Conservation (phyloP, 306 rosid genomes). For the Lupinus albus region DNA sequence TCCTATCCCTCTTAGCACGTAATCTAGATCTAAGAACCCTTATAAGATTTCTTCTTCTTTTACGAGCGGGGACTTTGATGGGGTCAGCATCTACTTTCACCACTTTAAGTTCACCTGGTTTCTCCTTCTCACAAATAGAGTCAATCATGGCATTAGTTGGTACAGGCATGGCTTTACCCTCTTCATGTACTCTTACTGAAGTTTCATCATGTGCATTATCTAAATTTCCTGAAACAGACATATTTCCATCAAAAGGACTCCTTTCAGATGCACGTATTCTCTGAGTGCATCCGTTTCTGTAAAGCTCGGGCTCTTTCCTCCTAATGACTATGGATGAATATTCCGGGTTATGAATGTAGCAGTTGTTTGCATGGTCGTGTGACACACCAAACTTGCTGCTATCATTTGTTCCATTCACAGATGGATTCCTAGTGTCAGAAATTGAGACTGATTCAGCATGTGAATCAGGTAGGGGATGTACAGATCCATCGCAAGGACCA, state of each 20-base stretch:
- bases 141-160: slow-evolving; percentile 43
- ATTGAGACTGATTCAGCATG: slow-evolving; percentile 43
- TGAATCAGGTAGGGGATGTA: slow-evolving; percentile 37
- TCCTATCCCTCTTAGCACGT: not conserved
- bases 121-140: slow-evolving; percentile 40
- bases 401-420: slow-evolving; percentile 43
- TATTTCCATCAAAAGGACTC: slow-evolving; percentile 54
- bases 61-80: slow-evolving; percentile 39
- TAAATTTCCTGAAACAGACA: slow-evolving; percentile 53
- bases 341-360: slow-evolving; percentile 60
- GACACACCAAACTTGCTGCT: slow-evolving; percentile 42
- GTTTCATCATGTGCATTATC: slow-evolving; percentile 52
- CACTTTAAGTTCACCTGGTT: slow-evolving; percentile 45
- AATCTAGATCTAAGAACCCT: too few relatives aligned
- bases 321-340: slow-evolving; percentile 75
- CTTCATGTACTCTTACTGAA: slow-evolving; percentile 48
- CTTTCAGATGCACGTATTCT: slow-evolving; percentile 84
- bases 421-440: slow-evolving; percentile 33
- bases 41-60: slow-evolving; percentile 26
- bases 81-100: slow-evolving; percentile 40
- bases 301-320: slow-evolving; percentile 69
- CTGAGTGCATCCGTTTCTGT: slow-evolving; percentile 79
- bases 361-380: slow-evolving; percentile 47
- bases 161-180: slow-evolving; percentile 44
- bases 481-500: slow-evolving; percentile 22